phyloP scores from a whole-genome alignment of 31 red algal genomes.

The Odonthalia washingtoniensis region DNA sequence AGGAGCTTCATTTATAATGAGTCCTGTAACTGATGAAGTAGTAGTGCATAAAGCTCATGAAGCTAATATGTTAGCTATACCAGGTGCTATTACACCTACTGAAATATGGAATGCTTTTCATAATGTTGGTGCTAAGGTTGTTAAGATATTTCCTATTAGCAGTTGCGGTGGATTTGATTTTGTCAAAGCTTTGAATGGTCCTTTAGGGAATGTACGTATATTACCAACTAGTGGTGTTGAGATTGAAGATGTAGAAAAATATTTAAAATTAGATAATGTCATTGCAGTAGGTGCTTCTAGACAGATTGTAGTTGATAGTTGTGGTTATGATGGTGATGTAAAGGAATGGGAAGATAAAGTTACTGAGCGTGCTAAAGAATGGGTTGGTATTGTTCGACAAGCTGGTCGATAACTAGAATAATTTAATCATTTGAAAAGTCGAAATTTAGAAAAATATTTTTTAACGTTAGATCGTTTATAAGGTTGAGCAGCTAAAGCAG shows the following conservation, averaged over 20 bases:
- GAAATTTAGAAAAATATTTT: slow-evolving; percentile 72
- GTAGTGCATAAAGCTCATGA: slow-evolving; percentile 29
- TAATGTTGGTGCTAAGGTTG: slow-evolving; percentile 54
- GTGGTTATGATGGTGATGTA: too few species aligned
- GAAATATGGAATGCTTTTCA: slow-evolving; percentile 62
- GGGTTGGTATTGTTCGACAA: background rate
- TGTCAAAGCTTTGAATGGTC: slow-evolving; percentile 80
- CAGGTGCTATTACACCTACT: slow-evolving; percentile 85
- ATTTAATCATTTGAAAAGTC: slow-evolving; percentile 71
- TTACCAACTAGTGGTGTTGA: slow-evolving; percentile 86
- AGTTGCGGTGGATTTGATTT: slow-evolving; percentile 80
- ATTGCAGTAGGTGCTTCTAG: slow-evolving; percentile 77
- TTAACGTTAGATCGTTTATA: slow-evolving; percentile 46
- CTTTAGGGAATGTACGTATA: slow-evolving; percentile 81
- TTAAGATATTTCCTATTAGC: slow-evolving; percentile 89
- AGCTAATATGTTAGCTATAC: slow-evolving; percentile 66
- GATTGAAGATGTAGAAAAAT: slow-evolving; percentile 40
- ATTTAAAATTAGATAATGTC: slow-evolving; percentile 69
- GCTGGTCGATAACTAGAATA: background rate
- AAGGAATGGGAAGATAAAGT: slow-evolving; percentile 1
- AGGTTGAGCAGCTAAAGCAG: slow-evolving; percentile 83
- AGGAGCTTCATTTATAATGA: too few species aligned
- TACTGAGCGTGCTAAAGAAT: slow-evolving; percentile 34
- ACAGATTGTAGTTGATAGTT: slow-evolving; percentile 65
- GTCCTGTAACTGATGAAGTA: slow-evolving; percentile 60